These are phyloP conservation scores for Vitis rotundifolia DNA, from an alignment of 164 flowering plant species.

Conservation along the genomic window DNA sequence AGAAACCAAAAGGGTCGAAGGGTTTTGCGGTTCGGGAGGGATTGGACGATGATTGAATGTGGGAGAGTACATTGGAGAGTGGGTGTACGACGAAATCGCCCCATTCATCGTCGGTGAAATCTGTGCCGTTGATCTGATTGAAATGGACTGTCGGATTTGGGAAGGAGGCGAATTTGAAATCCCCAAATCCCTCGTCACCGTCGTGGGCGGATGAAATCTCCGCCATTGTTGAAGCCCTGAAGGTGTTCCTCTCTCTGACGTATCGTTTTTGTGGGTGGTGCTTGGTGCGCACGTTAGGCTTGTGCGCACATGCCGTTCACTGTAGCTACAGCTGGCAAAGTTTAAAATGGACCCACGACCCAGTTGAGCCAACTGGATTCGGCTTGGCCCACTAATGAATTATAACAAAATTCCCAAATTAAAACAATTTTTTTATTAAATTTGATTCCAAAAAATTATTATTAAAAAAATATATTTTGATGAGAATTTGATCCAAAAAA, in stretches of 20 bases:
- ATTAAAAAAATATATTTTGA: too few relatives aligned
- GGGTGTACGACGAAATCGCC: constrained; percentile 57
- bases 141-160: constrained; percentile 5
- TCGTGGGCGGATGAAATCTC: constrained; percentile 34
- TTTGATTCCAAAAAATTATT: too few relatives aligned
- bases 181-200: constrained; percentile 73
- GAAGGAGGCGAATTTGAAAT: constrained; percentile 57
- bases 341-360: too few relatives aligned
- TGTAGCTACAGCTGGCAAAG: too few relatives aligned
- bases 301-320: not conserved
- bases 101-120: constrained; percentile 58
- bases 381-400: too few relatives aligned
- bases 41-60: constrained; percentile 14
- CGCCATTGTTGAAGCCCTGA: constrained; percentile 32
- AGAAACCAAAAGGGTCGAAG: constrained; percentile 21
- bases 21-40: constrained; percentile 1
- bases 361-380: too few relatives aligned
- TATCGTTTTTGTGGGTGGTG: not conserved
- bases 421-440: too few relatives aligned
- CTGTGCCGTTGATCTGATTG: constrained; percentile 9
- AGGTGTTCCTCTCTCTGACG: not conserved
- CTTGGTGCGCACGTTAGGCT: not conserved
- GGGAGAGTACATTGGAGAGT: constrained; percentile 8
- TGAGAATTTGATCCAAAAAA: too few relatives aligned
- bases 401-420: too few relatives aligned